Base-by-base conservation (phyloP, 225 moss, liverwort and hornwort species). In the Pseudoscleropodium purum region DNA sequence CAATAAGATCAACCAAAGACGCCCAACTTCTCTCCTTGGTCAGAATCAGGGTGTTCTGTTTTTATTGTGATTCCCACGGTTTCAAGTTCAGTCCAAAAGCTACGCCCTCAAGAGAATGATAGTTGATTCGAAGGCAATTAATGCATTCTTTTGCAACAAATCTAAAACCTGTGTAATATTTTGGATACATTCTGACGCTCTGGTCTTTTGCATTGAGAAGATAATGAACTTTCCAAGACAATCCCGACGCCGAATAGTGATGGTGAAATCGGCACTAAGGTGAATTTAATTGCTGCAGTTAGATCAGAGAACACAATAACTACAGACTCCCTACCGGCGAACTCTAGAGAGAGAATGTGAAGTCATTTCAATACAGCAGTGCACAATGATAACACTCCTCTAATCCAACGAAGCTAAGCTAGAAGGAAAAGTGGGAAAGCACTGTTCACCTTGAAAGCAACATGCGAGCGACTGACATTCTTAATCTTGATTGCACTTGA, bases 401-500 rank as follows among this genome's bases (percentile, higher is more conserved):
- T 65, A 90, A 83, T 73, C 36, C 60, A 69, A 85, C 37, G 43
- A 85, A 43, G 56, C 60, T 54, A 73, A 86, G 60, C 63, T 81
- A 36, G 33, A 85, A 47, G 52, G 37, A 70, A 79, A 56, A 80
- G 39, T 47, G 64, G 67, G 36, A 60, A 78, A 83, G 45, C n/a
- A 89, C 52, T 69, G 70, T 95, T 94, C 91, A 97, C 98, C 96
- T 98, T 98, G 89, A 98, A 98, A 24, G 98, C 98, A 85, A 98
- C 96, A 90, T 97, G 96, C 33, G 95, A 94, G 89, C 96, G 96
- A 84, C 98, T 98, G 81, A 94, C 95, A 90, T 98, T 98, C 92
- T 98, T 98, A 68, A 98, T 98, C 94, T 96, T 98, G 77, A 97
- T 95, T 37, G 97, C 97, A 91, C 98, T 98, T 37, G 95, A 94